These are phyloP conservation scores for Mycosphaerella sp. DNA, from an alignment of 2,329 filamentous ascomycete genomes.

Conservation along the genomic window DNA sequence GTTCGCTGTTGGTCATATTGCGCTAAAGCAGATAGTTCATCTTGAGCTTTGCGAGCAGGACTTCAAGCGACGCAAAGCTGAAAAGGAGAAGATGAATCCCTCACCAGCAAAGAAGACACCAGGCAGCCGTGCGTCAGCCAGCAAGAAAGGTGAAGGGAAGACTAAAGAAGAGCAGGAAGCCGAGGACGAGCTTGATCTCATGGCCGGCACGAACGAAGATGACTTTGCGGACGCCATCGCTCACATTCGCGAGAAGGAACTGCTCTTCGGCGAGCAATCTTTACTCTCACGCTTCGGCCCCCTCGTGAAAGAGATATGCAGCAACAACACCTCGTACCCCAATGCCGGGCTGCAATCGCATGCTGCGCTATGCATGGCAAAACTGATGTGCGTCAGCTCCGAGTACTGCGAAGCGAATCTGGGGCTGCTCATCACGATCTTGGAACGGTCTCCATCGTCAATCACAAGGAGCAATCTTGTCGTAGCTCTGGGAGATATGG, in stretches of 20 bases:
- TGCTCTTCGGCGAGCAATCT: slow-evolving; percentile 75
- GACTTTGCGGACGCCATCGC: slow-evolving; percentile 84
- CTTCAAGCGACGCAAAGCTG: slow-evolving; percentile 92
- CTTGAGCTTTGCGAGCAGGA: slow-evolving; percentile 95
- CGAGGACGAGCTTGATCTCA: slow-evolving; percentile 87
- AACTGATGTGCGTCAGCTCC: slow-evolving; percentile 96
- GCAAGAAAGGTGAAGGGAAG: slow-evolving; percentile 43
- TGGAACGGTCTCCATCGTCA: slow-evolving; percentile 87
- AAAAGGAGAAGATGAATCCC: slow-evolving; percentile 63
- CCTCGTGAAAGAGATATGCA: slow-evolving; percentile 86
- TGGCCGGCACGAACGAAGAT: slow-evolving; percentile 91
- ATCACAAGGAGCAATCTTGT: slow-evolving; percentile 94
- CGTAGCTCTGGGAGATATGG: slow-evolving; percentile 96
- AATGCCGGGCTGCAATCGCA: slow-evolving; percentile 88
- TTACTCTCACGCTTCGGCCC: slow-evolving; percentile 87
- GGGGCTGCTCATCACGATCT: slow-evolving; percentile 90
- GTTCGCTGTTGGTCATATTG: slow-evolving; percentile 92
- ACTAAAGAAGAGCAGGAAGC: slow-evolving; percentile 52
- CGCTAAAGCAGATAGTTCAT: slow-evolving; percentile 98
- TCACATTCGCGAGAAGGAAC: slow-evolving; percentile 75
- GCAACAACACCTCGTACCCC: slow-evolving; percentile 86
- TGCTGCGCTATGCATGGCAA: slow-evolving; percentile 88
- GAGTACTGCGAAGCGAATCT: slow-evolving; percentile 95
- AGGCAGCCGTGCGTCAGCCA: slow-evolving; percentile 29
- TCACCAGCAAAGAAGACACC: slow-evolving; percentile 22